Conservation (phyloP, 2,329 filamentous ascomycete species). For the Ophiostoma piceae region DNA sequence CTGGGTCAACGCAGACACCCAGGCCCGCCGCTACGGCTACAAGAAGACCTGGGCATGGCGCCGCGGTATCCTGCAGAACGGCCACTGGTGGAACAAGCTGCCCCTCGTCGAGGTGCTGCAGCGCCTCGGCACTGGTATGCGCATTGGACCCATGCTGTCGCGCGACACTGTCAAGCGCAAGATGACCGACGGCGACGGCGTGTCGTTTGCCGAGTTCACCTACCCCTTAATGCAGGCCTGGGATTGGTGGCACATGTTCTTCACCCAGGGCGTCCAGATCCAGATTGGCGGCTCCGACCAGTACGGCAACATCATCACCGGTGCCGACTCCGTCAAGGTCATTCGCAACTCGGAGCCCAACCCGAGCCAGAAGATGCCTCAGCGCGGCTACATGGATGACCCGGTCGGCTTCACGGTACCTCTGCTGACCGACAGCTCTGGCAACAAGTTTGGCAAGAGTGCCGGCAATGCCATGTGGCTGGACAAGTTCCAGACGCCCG, state of each 20-base stretch:
- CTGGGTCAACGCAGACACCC: conserved; percentile 65
- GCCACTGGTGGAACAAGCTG: conserved; percentile 70
- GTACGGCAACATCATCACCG: conserved; percentile 90
- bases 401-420: conserved; percentile 89
- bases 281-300: conserved; percentile 96
- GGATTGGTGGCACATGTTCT: conserved; percentile 91
- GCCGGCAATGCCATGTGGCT: conserved; percentile 94
- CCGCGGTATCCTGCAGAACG: conserved; percentile 72
- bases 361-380: conserved; percentile 38
- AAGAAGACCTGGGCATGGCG: conserved; percentile 59
- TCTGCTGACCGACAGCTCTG: conserved; percentile 76
- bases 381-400: conserved; percentile 41
- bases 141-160: conserved; percentile 80
- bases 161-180: conserved; percentile 73
- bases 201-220: conserved; percentile 89
- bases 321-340: conserved; percentile 76
- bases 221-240: conserved; percentile 93
- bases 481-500: conserved; percentile 69
- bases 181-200: conserved; percentile 78
- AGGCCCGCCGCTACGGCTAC: conserved; percentile 62
- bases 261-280: conserved; percentile 62
- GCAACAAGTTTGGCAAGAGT: conserved; percentile 91
- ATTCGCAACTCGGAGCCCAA: conserved; percentile 55
- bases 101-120: conserved; percentile 69
- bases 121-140: conserved; percentile 65